Evolutionary conservation across 1,139 yeast species (phyloP), one percentile per base, ranked within the genome.

Genomic region (Sugiyamaella novakii): DNA sequence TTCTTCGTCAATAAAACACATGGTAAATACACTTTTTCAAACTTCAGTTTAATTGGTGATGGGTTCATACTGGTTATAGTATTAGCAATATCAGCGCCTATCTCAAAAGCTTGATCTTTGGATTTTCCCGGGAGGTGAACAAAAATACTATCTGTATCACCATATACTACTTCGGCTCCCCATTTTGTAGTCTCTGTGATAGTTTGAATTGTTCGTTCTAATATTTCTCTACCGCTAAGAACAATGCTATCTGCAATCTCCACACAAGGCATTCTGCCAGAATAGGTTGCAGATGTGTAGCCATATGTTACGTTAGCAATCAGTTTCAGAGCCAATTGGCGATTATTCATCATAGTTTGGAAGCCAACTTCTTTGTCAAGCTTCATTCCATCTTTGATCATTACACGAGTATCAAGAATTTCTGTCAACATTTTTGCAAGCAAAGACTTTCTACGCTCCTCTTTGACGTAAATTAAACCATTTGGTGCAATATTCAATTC

Each of bases 291-390:
- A 0, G 97, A 85, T 0, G 98, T 78, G 62, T 92, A 92, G 0
- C 98, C 98, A 70, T 92, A 92, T 0, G 97, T 91, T 12, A 92
- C 98, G 66, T 89, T 91, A 1, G 98, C 97, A 47, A 91, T 84
- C 52, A 92, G 71, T 62, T 92, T 92, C 53, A 92, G 70, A 0
- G 97, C 98, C 37, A 87, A 66, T 61, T 92, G 98, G 47, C 92
- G 74, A 50, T 87, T 84, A 62, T 87, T 80, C 63, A 86, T 80
- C 8, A 86, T 69, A 52, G 80, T 79, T 40, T 72, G 71, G 31
- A 82, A 70, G 15, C 71, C 68, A 8, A 71, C 72, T 42, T 79
- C 79, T 55, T 67, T 63, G 15, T 67, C 61, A 30, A 74, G 65
- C 38, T 76, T 75, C 84, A 87, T 83, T 0, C 92, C 87, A 11